Evolutionary conservation across 1,139 yeast species (phyloP).

Genomic region (Sugiyamaella neomexicana): DNA sequence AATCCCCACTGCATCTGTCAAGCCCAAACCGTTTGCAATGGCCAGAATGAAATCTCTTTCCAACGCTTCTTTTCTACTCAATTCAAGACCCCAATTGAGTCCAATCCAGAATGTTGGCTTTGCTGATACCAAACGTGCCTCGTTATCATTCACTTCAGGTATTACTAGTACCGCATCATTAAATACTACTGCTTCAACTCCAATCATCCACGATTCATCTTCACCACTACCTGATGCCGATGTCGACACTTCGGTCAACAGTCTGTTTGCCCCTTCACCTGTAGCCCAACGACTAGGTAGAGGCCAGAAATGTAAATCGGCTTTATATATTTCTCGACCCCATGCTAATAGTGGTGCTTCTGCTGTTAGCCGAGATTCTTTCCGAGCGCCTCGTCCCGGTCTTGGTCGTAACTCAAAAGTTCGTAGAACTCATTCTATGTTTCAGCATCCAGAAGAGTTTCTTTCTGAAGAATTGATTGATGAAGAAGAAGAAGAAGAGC

Average conservation of each 20-base stretch:
- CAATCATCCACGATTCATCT: neutral
- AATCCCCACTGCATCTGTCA: slow-evolving; percentile 13
- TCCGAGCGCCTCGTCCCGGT: slow-evolving; percentile 25
- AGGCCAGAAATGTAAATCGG: slow-evolving; percentile 11
- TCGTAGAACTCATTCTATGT: slow-evolving; percentile 68
- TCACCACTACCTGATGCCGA: slow-evolving; percentile 6
- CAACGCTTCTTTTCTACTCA: slow-evolving; percentile 26
- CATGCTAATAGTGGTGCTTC: neutral
- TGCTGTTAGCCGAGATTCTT: slow-evolving; percentile 21
- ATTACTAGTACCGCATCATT: neutral
- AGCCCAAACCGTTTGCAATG: slow-evolving; percentile 17
- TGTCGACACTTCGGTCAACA: slow-evolving; percentile 2
- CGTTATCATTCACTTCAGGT: slow-evolving; percentile 8
- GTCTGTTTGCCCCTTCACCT: slow-evolving; percentile 20
- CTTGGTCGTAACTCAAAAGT: slow-evolving; percentile 40
- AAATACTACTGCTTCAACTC: neutral
- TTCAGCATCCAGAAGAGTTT: slow-evolving; percentile 48
- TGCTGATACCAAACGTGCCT: slow-evolving; percentile 5
- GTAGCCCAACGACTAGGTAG: slow-evolving; percentile 14
- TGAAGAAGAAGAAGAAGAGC: slow-evolving; percentile 20
- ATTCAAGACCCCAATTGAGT: slow-evolving; percentile 23
- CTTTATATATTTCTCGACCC: slow-evolving; percentile 12
- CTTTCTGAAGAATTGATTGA: slow-evolving; percentile 35
- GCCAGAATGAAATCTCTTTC: slow-evolving; percentile 29
- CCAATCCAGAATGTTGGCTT: slow-evolving; percentile 18